Base-by-base conservation (phyloP, 352 stramenopile species). In the Thraustotheca clavata region DNA sequence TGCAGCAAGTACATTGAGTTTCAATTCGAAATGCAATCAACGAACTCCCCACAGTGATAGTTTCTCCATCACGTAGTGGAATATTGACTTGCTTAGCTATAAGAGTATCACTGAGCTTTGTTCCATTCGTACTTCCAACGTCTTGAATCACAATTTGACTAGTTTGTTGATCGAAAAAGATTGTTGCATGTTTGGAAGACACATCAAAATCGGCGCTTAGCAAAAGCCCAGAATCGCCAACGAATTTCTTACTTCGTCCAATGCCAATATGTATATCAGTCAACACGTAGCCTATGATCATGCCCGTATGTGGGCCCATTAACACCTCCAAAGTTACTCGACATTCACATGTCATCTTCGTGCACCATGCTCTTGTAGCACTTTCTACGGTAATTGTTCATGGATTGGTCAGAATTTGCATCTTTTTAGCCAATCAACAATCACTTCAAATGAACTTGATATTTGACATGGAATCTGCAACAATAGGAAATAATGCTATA, bases 201-300 rank as follows among this genome's bases (percentile, higher is more conserved):
- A 65, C 57, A 26, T 65, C 57, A 22, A 65, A 54, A 46, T 65
- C 57, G 7, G 38, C 32, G 9, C 41, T 6, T 40, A 65, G 57
- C 8, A 65, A 34, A 7, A 65, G 41, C 5, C 36, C 38, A 24
- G 12, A 54, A 3, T 29, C 57, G 32, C n/a, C 2, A 31, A 65
- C 57, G 47, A 65, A 65, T 26, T 65, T 65, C 57, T 65, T 65
- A 46, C 57, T 65, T 4, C 57, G 57, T 26, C 57, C 57, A 26
- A 65, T 54, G 22, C 29, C 38, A 22, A 65, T 52, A 16, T 16
- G 9, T 24, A 24, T 20, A 43, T 43, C 38, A 43, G 20, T 52
- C 4, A 3, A 11, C 36, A 29, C 38, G 1, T 33, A 22, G 4
- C 18, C 57, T 18, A 54, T n/a, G 11, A 18, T 27, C 3, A 35